A percentile compares a stretch with the other conserved stretches of the same genome.
Conservation (phyloP, 257 asterid species). For the Cynanchum wilfordii region DNA sequence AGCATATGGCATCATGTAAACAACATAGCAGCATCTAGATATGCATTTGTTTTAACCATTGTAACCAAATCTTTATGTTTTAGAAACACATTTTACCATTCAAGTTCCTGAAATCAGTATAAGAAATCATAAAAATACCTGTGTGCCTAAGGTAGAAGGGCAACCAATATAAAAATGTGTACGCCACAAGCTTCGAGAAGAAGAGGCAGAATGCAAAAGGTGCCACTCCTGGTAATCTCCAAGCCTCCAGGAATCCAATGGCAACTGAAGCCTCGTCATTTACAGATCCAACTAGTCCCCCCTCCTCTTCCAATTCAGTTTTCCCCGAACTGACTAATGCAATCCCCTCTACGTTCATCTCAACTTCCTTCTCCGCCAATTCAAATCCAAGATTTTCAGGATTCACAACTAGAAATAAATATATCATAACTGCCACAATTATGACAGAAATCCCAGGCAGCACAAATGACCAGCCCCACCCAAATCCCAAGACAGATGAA, state of each 20-base stretch:
- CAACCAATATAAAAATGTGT: constrained; percentile 92
- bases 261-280: constrained; percentile 47
- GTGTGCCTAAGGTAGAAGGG: constrained; percentile 92
- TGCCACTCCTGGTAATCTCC: constrained; percentile 84
- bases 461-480: constrained; percentile 98
- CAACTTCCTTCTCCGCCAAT: constrained; percentile 41
- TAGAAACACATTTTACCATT: not conserved
- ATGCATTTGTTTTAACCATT: not conserved
- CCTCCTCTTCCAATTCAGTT: constrained; percentile 33
- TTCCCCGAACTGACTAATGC: constrained; percentile 52
- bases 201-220: constrained; percentile 79
- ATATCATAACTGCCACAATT: constrained; percentile 39
- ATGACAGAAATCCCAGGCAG: constrained; percentile 66
- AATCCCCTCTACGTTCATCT: constrained; percentile 56
- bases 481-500: constrained; percentile 67
- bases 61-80: no score
- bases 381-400: constrained; percentile 65
- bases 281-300: constrained; percentile 19
- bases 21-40: not conserved
- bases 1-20: not conserved
- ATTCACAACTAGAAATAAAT: constrained; percentile 63
- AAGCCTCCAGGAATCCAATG: constrained; percentile 83
- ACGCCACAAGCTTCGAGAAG: constrained; percentile 95
- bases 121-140: constrained; percentile 34
- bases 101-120: not conserved